A percentile compares a stretch with the other conserved stretches of the same genome.
phyloP scores from a whole-genome alignment of 805 yeast species.

The Candida sakaeoensis region DNA sequence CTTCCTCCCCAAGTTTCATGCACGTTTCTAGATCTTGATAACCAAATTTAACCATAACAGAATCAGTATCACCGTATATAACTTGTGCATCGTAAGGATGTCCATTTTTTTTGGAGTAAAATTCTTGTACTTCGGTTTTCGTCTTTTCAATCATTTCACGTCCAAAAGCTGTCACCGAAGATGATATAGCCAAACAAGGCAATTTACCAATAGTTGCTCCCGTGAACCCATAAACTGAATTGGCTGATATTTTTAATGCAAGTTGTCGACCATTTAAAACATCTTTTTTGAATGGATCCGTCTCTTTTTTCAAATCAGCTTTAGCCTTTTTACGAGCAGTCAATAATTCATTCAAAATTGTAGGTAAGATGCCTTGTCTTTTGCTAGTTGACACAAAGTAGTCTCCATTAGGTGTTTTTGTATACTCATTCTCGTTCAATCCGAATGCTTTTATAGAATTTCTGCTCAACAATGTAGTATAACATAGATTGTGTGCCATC shows the following conservation, averaged over 20 bases:
- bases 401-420: slow-evolving; percentile 88
- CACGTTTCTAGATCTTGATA: slow-evolving; percentile 72
- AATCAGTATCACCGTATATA: slow-evolving; percentile 97
- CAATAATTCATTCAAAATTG: slow-evolving; percentile 82
- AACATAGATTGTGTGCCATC: slow-evolving; percentile 98
- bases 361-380: slow-evolving; percentile 87
- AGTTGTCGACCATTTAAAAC: slow-evolving; percentile 96
- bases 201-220: slow-evolving; percentile 98
- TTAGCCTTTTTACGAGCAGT: slow-evolving; percentile 93
- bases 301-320: slow-evolving; percentile 83
- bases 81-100: slow-evolving; percentile 82
- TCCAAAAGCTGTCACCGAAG: slow-evolving; percentile 94
- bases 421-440: slow-evolving; percentile 72
- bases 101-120: slow-evolving; percentile 79
- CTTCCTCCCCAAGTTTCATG: slow-evolving; percentile 91
- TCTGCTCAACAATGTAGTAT: slow-evolving; percentile 78
- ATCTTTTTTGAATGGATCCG: slow-evolving; percentile 89
- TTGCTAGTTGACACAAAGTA: slow-evolving; percentile 68
- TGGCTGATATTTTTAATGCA: slow-evolving; percentile 94
- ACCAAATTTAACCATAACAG: slow-evolving; percentile 98
- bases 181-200: slow-evolving; percentile 94
- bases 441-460: slow-evolving; percentile 62
- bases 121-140: slow-evolving; percentile 76
- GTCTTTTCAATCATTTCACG: slow-evolving; percentile 95
- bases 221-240: slow-evolving; percentile 97